Base-by-base conservation (phyloP, 2,329 filamentous ascomycete species). In the Xylariaceae sp. region DNA sequence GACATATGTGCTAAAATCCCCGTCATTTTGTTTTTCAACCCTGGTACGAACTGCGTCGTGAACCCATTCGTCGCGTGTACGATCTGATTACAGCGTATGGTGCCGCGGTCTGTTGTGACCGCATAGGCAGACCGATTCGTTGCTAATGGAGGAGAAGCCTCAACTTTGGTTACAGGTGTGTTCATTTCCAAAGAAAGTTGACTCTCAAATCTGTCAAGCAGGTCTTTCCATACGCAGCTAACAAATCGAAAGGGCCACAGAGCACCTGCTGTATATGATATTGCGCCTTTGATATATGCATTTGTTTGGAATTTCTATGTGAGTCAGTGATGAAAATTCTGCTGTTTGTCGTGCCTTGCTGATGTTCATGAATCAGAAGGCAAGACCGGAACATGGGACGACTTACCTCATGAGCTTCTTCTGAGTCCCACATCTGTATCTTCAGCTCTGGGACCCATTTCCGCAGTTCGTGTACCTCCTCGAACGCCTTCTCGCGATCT, bases 11-110 rank as follows among this genome's bases (percentile, higher is more conserved):
- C 75, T 3, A 75, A 64, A 0, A 71, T 52, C 0, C 75, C 70
- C 0, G 73, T 70, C n/a, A 79, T 59, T 39, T 69, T 72, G 9
- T 71, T 69, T 3, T 70, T 66, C 1, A 82, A 65, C 0, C 68
- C 71, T 0, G 80, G 77, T 2, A 83, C 58, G 1, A 83, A 71
- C 44, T 80, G 72, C 0, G 72, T 62, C 0, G 75, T 70, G 54
- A 76, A 76, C 5, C 68, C 78, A 53, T 85, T 83, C 1, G 79
- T 84, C 7, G 77, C 77, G 54, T 85, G 77, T 2, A 84, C 68
- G 1, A 85, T 67, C 45, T 83, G 74, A 1, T 67, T 66, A 7
- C 77, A 69, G 3, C 58, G 61, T 32, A 83, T 67, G 0, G 39
- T 54, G 2, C 78, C 78, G 6, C 73, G 66, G 0, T 56, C 46